Percentiles rank a stretch among this genome's conserved stretches.
Conservation (phyloP, 805 yeast species). For the Ogataea chonburiensis region DNA sequence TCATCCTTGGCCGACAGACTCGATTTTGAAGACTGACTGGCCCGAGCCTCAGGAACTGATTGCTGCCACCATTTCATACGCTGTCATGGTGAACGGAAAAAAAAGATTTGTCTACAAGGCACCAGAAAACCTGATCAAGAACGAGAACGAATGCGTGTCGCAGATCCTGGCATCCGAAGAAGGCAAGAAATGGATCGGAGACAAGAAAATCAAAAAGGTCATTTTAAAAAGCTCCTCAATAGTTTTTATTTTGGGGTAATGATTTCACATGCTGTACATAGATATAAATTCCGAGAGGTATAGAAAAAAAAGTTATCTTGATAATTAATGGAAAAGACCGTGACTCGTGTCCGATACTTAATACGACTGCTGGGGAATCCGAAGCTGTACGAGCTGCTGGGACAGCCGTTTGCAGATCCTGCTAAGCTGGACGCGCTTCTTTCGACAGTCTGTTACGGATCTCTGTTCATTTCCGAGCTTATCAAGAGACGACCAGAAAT, state of each 20-base stretch:
- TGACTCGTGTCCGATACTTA: constrained; percentile 2
- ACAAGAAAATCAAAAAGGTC: constrained; percentile 46
- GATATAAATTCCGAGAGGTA: constrained; percentile 2
- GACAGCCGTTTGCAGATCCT: constrained; percentile 28
- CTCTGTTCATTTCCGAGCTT: constrained; percentile 30
- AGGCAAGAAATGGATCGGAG: constrained; percentile 43
- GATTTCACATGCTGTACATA: constrained; percentile 11
- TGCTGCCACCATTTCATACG: constrained; percentile 43
- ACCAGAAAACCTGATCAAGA: constrained; percentile 36
- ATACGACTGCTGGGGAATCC: constrained; percentile 23
- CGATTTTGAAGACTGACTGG: constrained; percentile 63
- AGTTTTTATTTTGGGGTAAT: constrained; percentile 24
- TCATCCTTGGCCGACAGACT: constrained; percentile 25
- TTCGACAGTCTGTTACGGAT: constrained; percentile 35
- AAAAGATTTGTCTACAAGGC: constrained; percentile 45
- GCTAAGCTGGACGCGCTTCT: constrained; percentile 31
- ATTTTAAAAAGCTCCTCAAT: constrained; percentile 45
- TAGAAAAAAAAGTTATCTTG: constrained; percentile 1
- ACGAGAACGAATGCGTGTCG: constrained; percentile 38
- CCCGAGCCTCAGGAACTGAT: constrained; percentile 48
- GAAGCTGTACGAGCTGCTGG: constrained; percentile 29
- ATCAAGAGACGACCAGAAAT: constrained; percentile 24
- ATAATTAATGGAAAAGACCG: constrained; percentile 1
- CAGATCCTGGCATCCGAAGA: constrained; percentile 35
- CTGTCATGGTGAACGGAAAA: constrained; percentile 74